Conservation (phyloP, 345 rosid species). For the Eucalyptus tenuipes region DNA sequence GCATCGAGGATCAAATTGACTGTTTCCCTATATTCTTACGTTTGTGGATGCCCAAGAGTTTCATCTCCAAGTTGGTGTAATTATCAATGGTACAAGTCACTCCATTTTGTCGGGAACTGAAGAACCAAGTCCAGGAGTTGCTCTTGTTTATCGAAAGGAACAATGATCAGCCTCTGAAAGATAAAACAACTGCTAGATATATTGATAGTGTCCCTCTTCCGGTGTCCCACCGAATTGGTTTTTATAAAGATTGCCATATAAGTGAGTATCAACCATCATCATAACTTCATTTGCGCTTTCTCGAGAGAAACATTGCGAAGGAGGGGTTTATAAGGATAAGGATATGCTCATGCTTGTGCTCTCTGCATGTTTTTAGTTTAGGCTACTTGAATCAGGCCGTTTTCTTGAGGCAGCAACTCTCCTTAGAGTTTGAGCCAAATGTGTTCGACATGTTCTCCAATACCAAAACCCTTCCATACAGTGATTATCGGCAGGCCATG, state of each 20-base stretch:
- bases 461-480: not conserved
- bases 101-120: not conserved
- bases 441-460: not conserved
- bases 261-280: not conserved
- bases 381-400: not conserved
- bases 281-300: not conserved
- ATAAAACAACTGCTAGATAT: not conserved
- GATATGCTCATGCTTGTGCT: not conserved
- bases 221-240: not conserved
- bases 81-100: not conserved
- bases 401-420: not conserved
- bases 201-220: not conserved
- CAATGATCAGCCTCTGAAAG: not conserved
- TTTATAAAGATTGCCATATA: not conserved
- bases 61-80: not conserved
- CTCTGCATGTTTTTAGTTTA: not conserved
- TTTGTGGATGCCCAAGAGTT: not conserved
- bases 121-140: not conserved
- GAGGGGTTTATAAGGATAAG: not conserved
- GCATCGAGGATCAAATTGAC: not conserved
- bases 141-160: not conserved
- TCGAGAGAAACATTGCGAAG: not conserved
- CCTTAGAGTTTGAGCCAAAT: not conserved
- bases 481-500: not conserved
- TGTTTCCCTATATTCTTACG: not conserved